Percentiles rank a stretch among this genome's conserved stretches.
Conservation (phyloP, 2,329 filamentous ascomycete species). For the Xylariales sp. region DNA sequence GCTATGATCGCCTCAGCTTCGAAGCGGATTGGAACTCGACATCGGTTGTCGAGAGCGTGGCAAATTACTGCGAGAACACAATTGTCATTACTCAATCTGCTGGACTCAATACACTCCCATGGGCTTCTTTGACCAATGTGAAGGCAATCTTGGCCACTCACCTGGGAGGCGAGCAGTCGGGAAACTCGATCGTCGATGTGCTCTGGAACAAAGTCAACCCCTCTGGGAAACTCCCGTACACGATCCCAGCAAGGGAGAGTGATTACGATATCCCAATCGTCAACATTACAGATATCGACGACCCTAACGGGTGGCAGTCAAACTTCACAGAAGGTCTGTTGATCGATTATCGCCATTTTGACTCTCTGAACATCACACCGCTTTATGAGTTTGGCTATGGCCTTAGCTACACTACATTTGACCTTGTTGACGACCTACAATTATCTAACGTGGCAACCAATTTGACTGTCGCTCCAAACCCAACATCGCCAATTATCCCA, state of each 20-base stretch:
- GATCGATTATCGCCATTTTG: slow-evolving; percentile 65
- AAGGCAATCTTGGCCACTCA: slow-evolving; percentile 59
- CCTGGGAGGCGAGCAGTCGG: slow-evolving; percentile 57
- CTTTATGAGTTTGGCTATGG: slow-evolving; percentile 64
- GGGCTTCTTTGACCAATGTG: slow-evolving; percentile 53
- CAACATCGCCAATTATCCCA: slow-evolving; percentile 32
- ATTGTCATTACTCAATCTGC: slow-evolving; percentile 56
- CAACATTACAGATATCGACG: slow-evolving; percentile 30
- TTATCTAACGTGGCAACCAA: slow-evolving; percentile 3
- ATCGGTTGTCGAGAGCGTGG: slow-evolving; percentile 48
- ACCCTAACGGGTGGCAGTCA: slow-evolving; percentile 35
- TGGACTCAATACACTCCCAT: slow-evolving; percentile 52
- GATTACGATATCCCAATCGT: slow-evolving; percentile 39
- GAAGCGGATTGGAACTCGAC: slow-evolving; percentile 58
- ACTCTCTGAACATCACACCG: slow-evolving; percentile 53
- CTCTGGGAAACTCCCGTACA: slow-evolving; percentile 61
- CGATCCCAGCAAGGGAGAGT: slow-evolving; percentile 55
- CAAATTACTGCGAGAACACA: slow-evolving; percentile 43
- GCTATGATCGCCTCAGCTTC: slow-evolving; percentile 50
- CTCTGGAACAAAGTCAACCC: slow-evolving; percentile 59
- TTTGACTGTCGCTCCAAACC: slow-evolving; percentile 9
- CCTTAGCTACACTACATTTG: slow-evolving; percentile 55
- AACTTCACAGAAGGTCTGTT: slow-evolving; percentile 60
- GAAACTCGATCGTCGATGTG: slow-evolving; percentile 56
- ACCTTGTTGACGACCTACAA: slow-evolving; percentile 32